Base-by-base conservation (phyloP, 768 basidiomycete genomes). In the Amanita molliuscula region DNA sequence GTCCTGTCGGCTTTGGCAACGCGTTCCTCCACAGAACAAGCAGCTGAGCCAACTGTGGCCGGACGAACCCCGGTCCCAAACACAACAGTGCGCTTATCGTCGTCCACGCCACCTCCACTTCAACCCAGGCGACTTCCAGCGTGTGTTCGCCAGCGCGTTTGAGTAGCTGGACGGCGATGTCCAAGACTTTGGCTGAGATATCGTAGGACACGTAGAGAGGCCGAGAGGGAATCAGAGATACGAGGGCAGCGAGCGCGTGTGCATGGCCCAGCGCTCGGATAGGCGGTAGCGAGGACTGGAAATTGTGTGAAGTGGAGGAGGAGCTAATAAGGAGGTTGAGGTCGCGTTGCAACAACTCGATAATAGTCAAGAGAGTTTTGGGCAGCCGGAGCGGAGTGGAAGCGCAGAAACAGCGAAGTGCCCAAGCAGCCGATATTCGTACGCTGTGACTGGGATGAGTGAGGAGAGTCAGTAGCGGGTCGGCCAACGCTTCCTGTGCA, bases 21-120 rank as follows among this genome's bases (percentile, higher is more conserved):
- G 95, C 93, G 57, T 99, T 99, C 28, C 96, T 75, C 96, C 96
- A 99, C 3, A 99, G 77, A 0, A 98, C 91, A 35, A 98, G 76
- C 15, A 98, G 73, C 57, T 97, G 95, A 0, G 94, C 88, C 1
- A 98, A 77, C 62, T 99, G 93, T 0, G 91, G 79, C 15, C 90
- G 82, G 47, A 97, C 92, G 56, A 98, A 96, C 57, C 91, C 88
- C 3, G 88, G 90, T 0, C 94, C 95, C 6, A 96, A 80, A 2
- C 84, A 77, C 88, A 97, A 92, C 25, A 98, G 67, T 0, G 92
- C 84, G 0, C 88, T 82, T 48, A 99, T 89, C 31, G 87, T 69
- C 10, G 84, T 92, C 96, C 96, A 98, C 0, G 94, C 92, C 1
- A 94, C 84, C 60, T 95, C 92, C 2, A 96, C 82, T 61, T 95